These are phyloP conservation scores for Isoetes taiwanensis DNA, from an alignment of 75 land plant genomes.

Conservation along the genomic window DNA sequence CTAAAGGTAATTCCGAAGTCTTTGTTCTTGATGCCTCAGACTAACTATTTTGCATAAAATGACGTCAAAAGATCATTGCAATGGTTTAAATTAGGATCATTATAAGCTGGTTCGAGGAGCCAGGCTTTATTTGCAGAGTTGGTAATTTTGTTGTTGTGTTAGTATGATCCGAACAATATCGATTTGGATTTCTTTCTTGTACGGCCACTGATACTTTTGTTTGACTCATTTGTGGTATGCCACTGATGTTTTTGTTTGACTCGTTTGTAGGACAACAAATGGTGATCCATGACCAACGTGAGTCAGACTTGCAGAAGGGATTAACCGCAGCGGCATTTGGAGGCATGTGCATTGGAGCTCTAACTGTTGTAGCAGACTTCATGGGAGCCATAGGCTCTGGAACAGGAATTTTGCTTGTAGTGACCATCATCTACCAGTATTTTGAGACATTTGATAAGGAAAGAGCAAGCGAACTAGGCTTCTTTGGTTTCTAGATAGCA, in stretches of 20 bases:
- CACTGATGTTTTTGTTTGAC: too few relatives aligned
- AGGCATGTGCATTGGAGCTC: neutral
- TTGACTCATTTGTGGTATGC: too few relatives aligned
- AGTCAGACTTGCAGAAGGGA: neutral
- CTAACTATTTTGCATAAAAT: too few relatives aligned
- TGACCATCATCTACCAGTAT: neutral
- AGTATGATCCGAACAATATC: neutral
- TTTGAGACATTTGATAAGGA: neutral
- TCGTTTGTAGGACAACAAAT: neutral
- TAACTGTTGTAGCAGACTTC: neutral
- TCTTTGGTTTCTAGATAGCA: neutral
- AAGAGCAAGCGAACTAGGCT: neutral
- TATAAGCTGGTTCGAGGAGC: too few relatives aligned
- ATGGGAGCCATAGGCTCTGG: neutral
- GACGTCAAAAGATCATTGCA: too few relatives aligned
- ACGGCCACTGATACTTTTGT: neutral
- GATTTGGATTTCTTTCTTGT: neutral
- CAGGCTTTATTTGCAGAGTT: too few relatives aligned
- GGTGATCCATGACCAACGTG: neutral
- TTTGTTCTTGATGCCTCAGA: too few relatives aligned
- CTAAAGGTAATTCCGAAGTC: neutral
- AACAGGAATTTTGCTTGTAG: neutral
- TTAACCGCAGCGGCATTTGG: neutral
- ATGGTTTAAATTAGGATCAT: too few relatives aligned
- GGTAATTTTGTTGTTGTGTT: too few relatives aligned